Evolutionary conservation across 1,284 basidiomycete species (phyloP), one percentile per base, ranked within the genome.

Genomic region (Athelia psychrophila): DNA sequence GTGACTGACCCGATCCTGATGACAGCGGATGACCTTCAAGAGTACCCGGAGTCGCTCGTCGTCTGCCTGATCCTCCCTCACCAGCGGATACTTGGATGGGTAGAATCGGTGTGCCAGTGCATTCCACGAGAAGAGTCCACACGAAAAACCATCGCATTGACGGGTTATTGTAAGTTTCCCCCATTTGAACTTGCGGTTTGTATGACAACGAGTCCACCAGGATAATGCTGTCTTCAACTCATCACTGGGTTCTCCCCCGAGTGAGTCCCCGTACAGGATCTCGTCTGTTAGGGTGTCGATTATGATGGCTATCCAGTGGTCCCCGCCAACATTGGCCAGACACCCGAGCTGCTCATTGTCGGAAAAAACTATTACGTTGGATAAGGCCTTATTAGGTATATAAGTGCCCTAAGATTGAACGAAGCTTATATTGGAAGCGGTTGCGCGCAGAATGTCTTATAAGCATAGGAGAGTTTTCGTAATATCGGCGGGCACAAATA

Each of bases 151-250:
- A 27, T 46, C 44, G 12, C 16, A n/a, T 27, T 46, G 44, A 27
- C n/a, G 16, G 16, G 25, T 23, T 16, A 46, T 24, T 8, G 15
- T 23, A 16, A 46, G 44, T 23, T 46, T 23, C 10, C 19, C 44
- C 15, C 16, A n/a, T 10, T 22, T 46, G 22, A 46, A 23, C 22
- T 23, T 24, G 6, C 25, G 19, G 10, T 23, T n/a, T n/a, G 20
- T 46, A 27, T 46, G 44, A 24, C 24, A 18, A 10, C 23, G 25
- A 42, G 38, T 46, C 44, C 44, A 46, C 44, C 44, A 46, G 19
- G 16, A n/a, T n/a, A 46, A 10, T 10, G 25, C 44, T 19, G 19
- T n/a, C 19, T n/a, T 46, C 22, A 46, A n/a, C 23, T 46, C 44
- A 6, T n/a, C 20, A n/a, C 15, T 9, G 8, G 44, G n/a, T 6